phyloP scores from a whole-genome alignment of 2,329 filamentous ascomycete species.

The Dactylonectria macrodidyma region DNA sequence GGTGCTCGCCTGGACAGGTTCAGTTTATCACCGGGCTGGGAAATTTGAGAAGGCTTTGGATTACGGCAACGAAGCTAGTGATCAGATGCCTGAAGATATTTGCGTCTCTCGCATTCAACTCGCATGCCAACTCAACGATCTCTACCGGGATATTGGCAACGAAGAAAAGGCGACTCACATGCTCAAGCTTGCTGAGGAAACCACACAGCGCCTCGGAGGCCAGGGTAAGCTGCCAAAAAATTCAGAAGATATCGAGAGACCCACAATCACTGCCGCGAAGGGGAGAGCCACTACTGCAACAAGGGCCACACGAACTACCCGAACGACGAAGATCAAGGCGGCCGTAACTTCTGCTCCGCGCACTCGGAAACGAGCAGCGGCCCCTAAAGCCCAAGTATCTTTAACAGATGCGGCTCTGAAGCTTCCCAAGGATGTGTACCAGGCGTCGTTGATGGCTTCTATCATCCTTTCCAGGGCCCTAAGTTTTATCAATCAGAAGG shows the following conservation, averaged over 20 bases:
- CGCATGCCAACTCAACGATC: conserved; percentile 69
- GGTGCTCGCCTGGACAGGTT: conserved; percentile 68
- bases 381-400: conserved; percentile 45
- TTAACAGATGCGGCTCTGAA: conserved; percentile 34
- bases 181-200: conserved; percentile 65
- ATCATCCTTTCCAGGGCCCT: conserved; percentile 58
- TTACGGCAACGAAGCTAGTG: conserved; percentile 67
- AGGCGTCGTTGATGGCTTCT: conserved; percentile 55
- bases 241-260: conserved; percentile 27
- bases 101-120: conserved; percentile 58
- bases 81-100: conserved; percentile 62
- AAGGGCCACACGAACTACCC: conserved; percentile 46
- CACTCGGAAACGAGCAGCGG: conserved; percentile 40
- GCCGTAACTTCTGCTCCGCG: conserved; percentile 32
- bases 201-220: conserved; percentile 55
- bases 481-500: conserved; percentile 63
- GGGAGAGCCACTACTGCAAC: conserved; percentile 40
- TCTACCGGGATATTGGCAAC: conserved; percentile 67
- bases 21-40: conserved; percentile 70
- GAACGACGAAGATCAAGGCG: conserved; percentile 43
- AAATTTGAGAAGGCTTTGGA: conserved; percentile 71
- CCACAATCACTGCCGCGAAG: conserved; percentile 32
- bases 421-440: conserved; percentile 53
- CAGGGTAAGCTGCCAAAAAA: conserved; percentile 34
- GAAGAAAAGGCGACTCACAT: conserved; percentile 60